Base-by-base conservation (phyloP, 148 eudicot genomes). In the Oxyria digyna region DNA sequence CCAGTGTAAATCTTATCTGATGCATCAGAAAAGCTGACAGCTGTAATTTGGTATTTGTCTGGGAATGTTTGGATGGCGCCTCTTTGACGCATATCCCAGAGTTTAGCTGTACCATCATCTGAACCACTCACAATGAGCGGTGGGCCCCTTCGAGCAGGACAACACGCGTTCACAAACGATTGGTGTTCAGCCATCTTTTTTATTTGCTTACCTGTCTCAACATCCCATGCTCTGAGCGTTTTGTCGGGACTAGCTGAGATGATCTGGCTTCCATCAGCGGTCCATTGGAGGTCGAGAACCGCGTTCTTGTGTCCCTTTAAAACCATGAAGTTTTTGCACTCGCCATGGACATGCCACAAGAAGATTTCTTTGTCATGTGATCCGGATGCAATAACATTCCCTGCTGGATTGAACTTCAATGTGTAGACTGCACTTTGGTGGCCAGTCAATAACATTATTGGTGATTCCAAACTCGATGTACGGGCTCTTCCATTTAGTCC, bases 41-140 rank as follows among this genome's bases (percentile, higher is more conserved):
- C 98, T 1, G 98, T 94, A 21, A 90, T 83, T 78, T 94, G 98
- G 78, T 88, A 94, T 48, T 85, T 94, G 72, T 94, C 97, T 0
- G 98, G 98, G 72, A 94, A 94, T 1, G 92, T 94, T 78, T 94
- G 98, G 65, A 94, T 84, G 24, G 98, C 91, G 20, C 98, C 98
- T 76, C 98, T 77, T 43, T 90, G 98, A 27, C 98, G 87, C 92
- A 94, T 87, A 54, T 90, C 97, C 98, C 98, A 94, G 33, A 94
- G 98, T 67, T 90, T 90, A 20, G 98, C 97, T 17, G 98, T 90
- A 21, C 98, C 98, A 55, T 94, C 98, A 62, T 94, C 97, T 4
- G 98, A 94, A 43, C 98, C 98, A 23, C 98, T 94, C 42, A 94
- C 96, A 29, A 90, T 75, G 55, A 94, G 96, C 52, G 98, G 97